phyloP scores from a whole-genome alignment of 2,329 filamentous ascomycete genomes.

The Pyrenochaeta sp. region DNA sequence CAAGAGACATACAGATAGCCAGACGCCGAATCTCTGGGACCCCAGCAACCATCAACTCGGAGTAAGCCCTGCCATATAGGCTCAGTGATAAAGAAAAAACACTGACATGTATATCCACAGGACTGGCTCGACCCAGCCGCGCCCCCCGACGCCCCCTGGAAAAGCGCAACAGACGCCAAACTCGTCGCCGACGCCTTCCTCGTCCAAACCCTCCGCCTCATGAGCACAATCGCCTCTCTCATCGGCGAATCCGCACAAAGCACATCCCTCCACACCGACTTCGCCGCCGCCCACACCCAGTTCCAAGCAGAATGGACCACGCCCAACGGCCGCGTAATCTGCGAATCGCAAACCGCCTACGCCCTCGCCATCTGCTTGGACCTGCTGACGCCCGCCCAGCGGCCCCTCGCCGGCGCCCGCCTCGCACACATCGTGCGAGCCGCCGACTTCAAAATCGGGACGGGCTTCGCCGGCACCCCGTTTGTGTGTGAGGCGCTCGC shows the following conservation, averaged over 20 bases:
- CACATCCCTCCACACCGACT: not conserved
- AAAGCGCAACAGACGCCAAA: constrained; percentile 1
- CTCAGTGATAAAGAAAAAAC: too few species aligned
- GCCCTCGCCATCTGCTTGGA: too few species aligned
- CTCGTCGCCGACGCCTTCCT: constrained; percentile 2
- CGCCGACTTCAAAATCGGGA: constrained; percentile 12
- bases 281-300: too few species aligned
- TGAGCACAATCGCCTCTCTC: not conserved
- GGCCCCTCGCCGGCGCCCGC: not conserved
- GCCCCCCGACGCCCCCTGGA: constrained; percentile 19
- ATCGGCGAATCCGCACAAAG: not conserved
- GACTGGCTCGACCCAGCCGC: constrained; percentile 19
- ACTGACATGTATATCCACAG: too few species aligned
- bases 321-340: too few species aligned
- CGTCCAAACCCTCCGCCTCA: not conserved
- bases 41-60: too few species aligned
- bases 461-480: constrained; percentile 20
- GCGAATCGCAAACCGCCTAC: too few species aligned
- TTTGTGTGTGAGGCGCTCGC: constrained; percentile 10
- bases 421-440: constrained; percentile 1
- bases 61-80: too few species aligned
- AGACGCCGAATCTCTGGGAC: too few species aligned
- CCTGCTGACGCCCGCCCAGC: too few species aligned
- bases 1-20: too few species aligned
- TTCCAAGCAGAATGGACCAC: too few species aligned